Evolutionary conservation across 139 green algal species (phyloP), one percentile per base, ranked within the genome.

Genomic region (Haematococcus lacustris): DNA sequence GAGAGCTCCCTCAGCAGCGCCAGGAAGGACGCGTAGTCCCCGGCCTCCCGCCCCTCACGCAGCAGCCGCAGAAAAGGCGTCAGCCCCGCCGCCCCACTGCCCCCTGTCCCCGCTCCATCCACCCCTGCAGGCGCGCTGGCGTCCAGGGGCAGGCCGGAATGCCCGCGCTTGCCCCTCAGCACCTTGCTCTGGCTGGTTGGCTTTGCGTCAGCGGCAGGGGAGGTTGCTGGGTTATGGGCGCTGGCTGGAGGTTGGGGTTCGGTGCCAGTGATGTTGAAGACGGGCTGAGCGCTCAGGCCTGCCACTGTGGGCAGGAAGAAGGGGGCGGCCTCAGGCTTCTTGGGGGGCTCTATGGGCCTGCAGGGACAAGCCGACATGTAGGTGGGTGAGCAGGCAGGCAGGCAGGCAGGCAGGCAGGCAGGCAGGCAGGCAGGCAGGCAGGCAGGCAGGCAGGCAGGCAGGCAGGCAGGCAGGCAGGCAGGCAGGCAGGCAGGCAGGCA

Each of bases 251-350:
- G n/a, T n/a, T n/a, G n/a, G n/a, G n/a, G n/a, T n/a, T n/a, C n/a
- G n/a, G n/a, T n/a, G n/a, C n/a, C n/a, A n/a, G 60, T 39, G 0
- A 47, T 34, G 38, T 85, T 85, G 69, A 93, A 93, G 1, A 91
- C 77, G 1, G 89, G 86, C 32, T 91, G 70, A 23, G 63, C 65
- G 37, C 23, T 73, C 64, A 87, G 76, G 0, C 73, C 78, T 3
- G 86, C 75, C 1, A 94, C 43, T 0, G 93, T 96, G 13, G 95
- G 95, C 65, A 99, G 83, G 90, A 99, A 99, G 83, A 99, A 99
- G 43, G 95, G 95, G 30, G 95, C 95, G 1, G 85, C 78, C 50
- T 93, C 88, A 13, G 93, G 94, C 86, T 99, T 98, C 77, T 94
- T 94, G 35, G 89, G 85, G 0, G 92, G 86, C 68, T 92, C 69